A percentile compares a stretch with the other conserved stretches of the same genome.
Conservation (phyloP, 495 filamentous ascomycete genomes). For the Tuber borchii region DNA sequence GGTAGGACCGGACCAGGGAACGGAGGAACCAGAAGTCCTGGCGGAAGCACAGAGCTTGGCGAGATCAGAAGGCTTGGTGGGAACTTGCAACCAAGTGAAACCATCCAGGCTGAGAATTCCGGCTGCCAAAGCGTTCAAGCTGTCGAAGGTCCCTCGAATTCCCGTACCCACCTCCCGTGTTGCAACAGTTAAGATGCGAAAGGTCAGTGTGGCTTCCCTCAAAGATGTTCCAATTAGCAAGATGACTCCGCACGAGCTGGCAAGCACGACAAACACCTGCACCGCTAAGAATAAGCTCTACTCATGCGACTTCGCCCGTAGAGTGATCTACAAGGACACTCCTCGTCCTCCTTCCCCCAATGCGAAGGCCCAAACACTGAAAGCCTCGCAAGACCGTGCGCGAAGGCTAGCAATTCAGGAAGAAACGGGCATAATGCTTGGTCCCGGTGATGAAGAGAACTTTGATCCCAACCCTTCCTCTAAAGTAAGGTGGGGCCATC, state of each 20-base stretch:
- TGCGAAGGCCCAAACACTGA: not conserved
- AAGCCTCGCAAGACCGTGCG: slow-evolving; percentile 4
- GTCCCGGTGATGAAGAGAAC: not conserved
- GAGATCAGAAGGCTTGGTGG: not conserved
- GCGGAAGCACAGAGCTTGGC: not conserved
- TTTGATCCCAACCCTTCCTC: not conserved
- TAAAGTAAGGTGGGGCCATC: not conserved
- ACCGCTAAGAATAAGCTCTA: not conserved
- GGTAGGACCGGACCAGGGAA: not conserved
- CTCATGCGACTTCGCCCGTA: not conserved
- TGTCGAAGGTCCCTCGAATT: not conserved
- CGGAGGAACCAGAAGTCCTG: not conserved
- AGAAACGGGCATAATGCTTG: not conserved
- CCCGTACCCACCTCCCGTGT: not conserved
- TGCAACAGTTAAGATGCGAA: not conserved
- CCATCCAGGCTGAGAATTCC: not conserved
- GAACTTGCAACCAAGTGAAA: not conserved
- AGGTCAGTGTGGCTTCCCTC: not conserved
- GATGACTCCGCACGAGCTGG: not conserved
- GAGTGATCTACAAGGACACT: not conserved
- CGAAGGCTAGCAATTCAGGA: not conserved
- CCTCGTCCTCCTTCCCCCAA: slow-evolving; percentile 1
- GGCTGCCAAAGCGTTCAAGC: not conserved
- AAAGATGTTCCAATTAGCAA: not conserved
- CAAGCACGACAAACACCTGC: not conserved